These are phyloP conservation scores for Colletotrichum neosansevieriae DNA, from an alignment of 2,329 filamentous ascomycete species.

Conservation along the genomic window DNA sequence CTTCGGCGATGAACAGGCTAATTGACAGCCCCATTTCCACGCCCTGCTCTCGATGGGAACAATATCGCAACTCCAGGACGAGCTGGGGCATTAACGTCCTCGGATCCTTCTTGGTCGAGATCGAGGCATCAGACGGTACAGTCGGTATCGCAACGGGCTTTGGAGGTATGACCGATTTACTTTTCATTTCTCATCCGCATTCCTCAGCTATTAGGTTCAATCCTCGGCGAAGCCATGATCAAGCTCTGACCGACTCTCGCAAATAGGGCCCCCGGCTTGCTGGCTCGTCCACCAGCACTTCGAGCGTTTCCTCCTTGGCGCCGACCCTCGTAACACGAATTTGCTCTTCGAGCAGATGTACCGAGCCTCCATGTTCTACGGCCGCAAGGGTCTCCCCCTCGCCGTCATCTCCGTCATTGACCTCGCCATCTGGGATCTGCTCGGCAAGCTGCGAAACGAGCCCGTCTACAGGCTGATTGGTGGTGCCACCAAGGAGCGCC, in stretches of 20 bases:
- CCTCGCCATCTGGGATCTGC: constrained; percentile 90
- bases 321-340: constrained; percentile 91
- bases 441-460: constrained; percentile 91
- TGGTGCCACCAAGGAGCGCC: constrained; percentile 83
- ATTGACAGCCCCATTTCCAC: constrained; percentile 94
- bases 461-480: constrained; percentile 96
- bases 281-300: constrained; percentile 96
- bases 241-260: neutral
- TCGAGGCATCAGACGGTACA: constrained; percentile 90
- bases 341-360: constrained; percentile 98
- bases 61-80: constrained; percentile 88
- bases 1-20: constrained; percentile 73
- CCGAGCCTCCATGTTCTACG: constrained; percentile 95
- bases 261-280: constrained; percentile 82
- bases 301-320: constrained; percentile 88
- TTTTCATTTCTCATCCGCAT: too few relatives aligned
- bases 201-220: too few relatives aligned
- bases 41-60: constrained; percentile 89
- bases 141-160: constrained; percentile 95
- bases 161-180: constrained; percentile 66
- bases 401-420: constrained; percentile 96
- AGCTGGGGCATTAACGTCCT: constrained; percentile 97
- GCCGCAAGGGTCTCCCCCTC: constrained; percentile 88
- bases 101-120: constrained; percentile 90
- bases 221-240: neutral